Percentiles rank a stretch among this genome's conserved stretches.
Evolutionary conservation across 257 asterid genomes (phyloP).

Genomic region (Linaria vulgaris): DNA sequence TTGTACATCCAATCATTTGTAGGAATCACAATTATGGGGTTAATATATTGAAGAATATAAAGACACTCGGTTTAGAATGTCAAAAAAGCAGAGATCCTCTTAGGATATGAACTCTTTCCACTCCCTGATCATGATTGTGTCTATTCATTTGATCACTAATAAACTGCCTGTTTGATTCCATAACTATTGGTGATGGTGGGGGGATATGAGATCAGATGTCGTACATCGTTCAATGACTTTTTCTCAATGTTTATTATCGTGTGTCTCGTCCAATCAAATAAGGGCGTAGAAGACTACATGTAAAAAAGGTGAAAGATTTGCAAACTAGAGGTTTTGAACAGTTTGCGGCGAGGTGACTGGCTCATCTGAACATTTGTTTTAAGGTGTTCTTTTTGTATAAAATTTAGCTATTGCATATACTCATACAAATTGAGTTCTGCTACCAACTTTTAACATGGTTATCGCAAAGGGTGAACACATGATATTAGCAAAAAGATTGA

Average conservation of each 20-base stretch:
- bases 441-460: constrained; percentile 9
- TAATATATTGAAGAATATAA: not conserved
- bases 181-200: not conserved
- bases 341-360: not conserved
- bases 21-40: not conserved
- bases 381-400: not conserved
- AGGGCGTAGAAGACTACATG: not conserved
- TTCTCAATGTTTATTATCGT: not conserved
- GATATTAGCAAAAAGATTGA: not conserved
- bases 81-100: not conserved
- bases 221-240: too few species aligned
- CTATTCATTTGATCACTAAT: not conserved
- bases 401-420: not conserved
- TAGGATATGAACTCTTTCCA: not conserved
- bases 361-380: not conserved
- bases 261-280: not conserved
- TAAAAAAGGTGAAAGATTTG: not conserved
- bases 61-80: not conserved
- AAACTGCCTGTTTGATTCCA: constrained; percentile 10
- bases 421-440: too few species aligned
- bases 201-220: not conserved
- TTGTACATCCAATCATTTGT: not conserved
- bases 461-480: constrained; percentile 17
- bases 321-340: not conserved
- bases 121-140: not conserved